A percentile compares a stretch with the other conserved stretches of the same genome.
Conservation (phyloP, 2,329 filamentous ascomycete genomes). For the Paracoccidioides brasiliensis region DNA sequence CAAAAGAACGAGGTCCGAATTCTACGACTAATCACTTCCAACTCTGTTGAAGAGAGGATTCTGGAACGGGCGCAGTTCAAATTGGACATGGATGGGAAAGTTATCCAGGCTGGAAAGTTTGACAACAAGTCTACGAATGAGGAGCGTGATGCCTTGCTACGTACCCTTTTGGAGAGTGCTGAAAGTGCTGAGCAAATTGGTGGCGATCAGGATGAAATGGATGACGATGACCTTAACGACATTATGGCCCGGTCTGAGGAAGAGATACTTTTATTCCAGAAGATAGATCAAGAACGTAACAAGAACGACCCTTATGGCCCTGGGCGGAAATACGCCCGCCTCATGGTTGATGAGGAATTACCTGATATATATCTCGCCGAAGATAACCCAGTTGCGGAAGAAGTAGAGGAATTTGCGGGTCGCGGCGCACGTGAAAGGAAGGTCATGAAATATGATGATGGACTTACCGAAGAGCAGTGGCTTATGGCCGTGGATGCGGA, state of each 20-base stretch:
- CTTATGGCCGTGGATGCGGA: conserved; percentile 95
- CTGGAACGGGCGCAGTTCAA: conserved; percentile 94
- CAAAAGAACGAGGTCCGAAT: conserved; percentile 99
- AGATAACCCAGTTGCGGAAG: conserved; percentile 65
- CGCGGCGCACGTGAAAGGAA: conserved; percentile 92
- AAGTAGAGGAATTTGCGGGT: conserved; percentile 63
- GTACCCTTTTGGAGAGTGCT: conserved; percentile 76
- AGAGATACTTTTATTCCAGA: conserved; percentile 65
- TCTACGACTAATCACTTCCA: conserved; percentile 84
- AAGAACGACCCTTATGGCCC: conserved; percentile 59
- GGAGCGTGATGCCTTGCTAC: conserved; percentile 90
- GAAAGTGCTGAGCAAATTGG: conserved; percentile 56
- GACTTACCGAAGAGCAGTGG: conserved; percentile 97
- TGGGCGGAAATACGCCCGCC: conserved; percentile 54
- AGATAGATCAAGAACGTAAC: conserved; percentile 64
- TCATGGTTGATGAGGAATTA: conserved; percentile 77
- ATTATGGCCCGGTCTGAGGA: conserved; percentile 80
- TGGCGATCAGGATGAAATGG: conserved; percentile 84
- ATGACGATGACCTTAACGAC: conserved; percentile 92
- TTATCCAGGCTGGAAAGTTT: conserved; percentile 98
- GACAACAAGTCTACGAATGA: conserved; percentile 99
- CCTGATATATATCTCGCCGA: conserved; percentile 91
- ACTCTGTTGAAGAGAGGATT: conserved; percentile 98
- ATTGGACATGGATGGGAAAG: conserved; percentile 98
- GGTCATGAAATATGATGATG: conserved; percentile 89